Conservation (phyloP, 805 yeast genomes). For the Cyberlindnera samutprakarnensis region DNA sequence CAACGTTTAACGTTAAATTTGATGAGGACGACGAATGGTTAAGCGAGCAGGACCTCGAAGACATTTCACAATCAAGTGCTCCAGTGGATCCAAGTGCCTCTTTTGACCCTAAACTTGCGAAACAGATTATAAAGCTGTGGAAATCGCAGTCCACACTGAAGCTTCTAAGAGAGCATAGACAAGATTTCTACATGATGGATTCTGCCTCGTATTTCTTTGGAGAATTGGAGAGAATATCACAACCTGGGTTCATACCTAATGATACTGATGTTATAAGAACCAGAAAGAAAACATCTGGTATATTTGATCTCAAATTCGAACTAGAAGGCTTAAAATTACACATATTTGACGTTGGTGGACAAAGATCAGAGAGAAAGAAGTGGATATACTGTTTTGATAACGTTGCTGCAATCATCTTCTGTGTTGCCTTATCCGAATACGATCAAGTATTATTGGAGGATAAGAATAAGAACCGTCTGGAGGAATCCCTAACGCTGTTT, state of each 20-base stretch:
- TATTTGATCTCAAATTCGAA: conserved; percentile 72
- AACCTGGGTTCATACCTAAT: conserved; percentile 58
- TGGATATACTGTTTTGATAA: conserved; percentile 98
- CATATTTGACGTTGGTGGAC: conserved; percentile 89
- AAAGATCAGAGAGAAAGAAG: conserved; percentile 88
- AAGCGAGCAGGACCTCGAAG: conserved; percentile 23
- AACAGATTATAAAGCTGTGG: conserved; percentile 46
- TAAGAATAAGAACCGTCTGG: conserved; percentile 64
- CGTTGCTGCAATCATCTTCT: conserved; percentile 81
- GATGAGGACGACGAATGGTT: conserved; percentile 23
- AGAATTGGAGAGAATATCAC: conserved; percentile 53
- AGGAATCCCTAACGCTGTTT: conserved; percentile 75
- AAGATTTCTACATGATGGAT: conserved; percentile 77
- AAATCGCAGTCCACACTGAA: conserved; percentile 47
- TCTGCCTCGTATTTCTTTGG: conserved; percentile 75
- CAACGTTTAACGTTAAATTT: conserved; percentile 34
- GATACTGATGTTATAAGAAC: conserved; percentile 77
- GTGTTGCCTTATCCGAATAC: conserved; percentile 87
- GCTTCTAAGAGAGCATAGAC: conserved; percentile 51
- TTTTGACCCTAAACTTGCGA: conserved; percentile 43
- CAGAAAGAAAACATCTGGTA: conserved; percentile 89
- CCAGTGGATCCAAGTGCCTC: conserved; percentile 46
- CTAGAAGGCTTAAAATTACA: conserved; percentile 63
- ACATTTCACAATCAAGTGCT: conserved; percentile 17
- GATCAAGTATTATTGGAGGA: conserved; percentile 83